Evolutionary conservation across 345 rosid species (phyloP).

Genomic region (Camelina hispida): DNA sequence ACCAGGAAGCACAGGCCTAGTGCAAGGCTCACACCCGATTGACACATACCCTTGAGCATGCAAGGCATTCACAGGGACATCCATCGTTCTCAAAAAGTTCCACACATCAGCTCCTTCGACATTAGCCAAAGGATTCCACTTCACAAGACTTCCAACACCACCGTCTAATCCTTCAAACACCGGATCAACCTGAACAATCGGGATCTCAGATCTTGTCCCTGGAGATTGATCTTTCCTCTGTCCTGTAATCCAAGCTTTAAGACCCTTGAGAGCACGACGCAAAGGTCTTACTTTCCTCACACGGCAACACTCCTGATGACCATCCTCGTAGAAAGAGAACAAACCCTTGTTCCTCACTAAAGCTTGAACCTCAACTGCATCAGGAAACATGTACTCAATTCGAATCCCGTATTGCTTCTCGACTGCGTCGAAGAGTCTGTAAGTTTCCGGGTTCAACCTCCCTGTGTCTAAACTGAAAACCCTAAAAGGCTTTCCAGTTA

Average conservation of each 20-base stretch:
- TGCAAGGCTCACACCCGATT: slow-evolving; percentile 98
- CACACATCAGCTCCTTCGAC: slow-evolving; percentile 75
- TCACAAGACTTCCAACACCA: slow-evolving; percentile 85
- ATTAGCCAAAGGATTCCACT: slow-evolving; percentile 97
- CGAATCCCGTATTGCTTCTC: slow-evolving; percentile 80
- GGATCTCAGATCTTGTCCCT: slow-evolving; percentile 83
- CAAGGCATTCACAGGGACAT: slow-evolving; percentile 81
- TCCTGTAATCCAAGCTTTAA: slow-evolving; percentile 96
- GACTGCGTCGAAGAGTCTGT: slow-evolving; percentile 67
- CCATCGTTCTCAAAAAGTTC: slow-evolving; percentile 85
- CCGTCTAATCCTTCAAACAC: slow-evolving; percentile 91
- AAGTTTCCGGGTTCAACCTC: slow-evolving; percentile 89
- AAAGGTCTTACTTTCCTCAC: slow-evolving; percentile 95
- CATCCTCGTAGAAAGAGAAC: slow-evolving; percentile 92
- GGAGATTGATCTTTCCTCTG: slow-evolving; percentile 95
- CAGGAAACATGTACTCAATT: slow-evolving; percentile 95
- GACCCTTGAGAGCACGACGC: slow-evolving; percentile 85
- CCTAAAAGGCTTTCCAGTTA: slow-evolving; percentile 85
- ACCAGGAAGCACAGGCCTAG: slow-evolving; percentile 91
- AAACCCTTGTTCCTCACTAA: slow-evolving; percentile 90
- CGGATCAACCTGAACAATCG: slow-evolving; percentile 90
- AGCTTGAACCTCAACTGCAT: slow-evolving; percentile 91
- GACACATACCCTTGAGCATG: slow-evolving; percentile 84
- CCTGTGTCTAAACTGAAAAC: slow-evolving; percentile 95
- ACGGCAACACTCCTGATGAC: slow-evolving; percentile 98